Evolutionary conservation across 352 stramenopile genomes (phyloP).

Genomic region (Pythium rhizo-oryzae): DNA sequence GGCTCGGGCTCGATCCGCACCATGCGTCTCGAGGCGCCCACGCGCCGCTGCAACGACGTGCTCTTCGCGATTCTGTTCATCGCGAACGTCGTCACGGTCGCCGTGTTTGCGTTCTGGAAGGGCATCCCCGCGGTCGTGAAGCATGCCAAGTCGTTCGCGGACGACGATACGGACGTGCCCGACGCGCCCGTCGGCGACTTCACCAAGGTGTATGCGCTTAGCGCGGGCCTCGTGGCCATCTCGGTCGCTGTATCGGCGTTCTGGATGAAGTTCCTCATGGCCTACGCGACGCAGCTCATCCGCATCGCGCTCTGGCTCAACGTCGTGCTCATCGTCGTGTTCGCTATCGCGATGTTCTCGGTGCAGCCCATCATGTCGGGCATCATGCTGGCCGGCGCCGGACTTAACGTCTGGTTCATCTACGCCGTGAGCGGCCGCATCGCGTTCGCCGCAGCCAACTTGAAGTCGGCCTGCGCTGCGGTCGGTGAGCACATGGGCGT

Average conservation of each 20-base stretch:
- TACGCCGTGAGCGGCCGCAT: conserved; percentile 81
- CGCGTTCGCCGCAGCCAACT: conserved; percentile 78
- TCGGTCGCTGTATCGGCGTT: conserved; percentile 59
- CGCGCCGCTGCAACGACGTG: conserved; percentile 73
- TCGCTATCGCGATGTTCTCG: conserved; percentile 63
- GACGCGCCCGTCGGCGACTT: conserved; percentile 41
- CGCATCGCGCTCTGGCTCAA: conserved; percentile 83
- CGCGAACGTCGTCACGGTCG: conserved; percentile 57
- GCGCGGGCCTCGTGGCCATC: conserved; percentile 49
- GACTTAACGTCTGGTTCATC: conserved; percentile 86
- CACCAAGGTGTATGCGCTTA: conserved; percentile 54
- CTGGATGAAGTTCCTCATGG: conserved; percentile 83
- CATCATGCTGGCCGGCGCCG: conserved; percentile 58
- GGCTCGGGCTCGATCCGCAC: conserved; percentile 59
- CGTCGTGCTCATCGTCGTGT: conserved; percentile 66
- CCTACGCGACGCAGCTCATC: conserved; percentile 78
- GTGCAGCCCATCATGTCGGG: conserved; percentile 65
- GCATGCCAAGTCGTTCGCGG: conserved; percentile 22
- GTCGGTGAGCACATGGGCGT: conserved; percentile 59
- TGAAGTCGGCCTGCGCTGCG: conserved; percentile 69
- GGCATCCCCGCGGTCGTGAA: conserved; percentile 59
- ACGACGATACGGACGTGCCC: conserved; percentile 27
- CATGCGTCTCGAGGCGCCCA: conserved; percentile 59
- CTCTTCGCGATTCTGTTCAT: conserved; percentile 79
- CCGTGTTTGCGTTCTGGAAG: conserved; percentile 68